phyloP scores from a whole-genome alignment of 352 stramenopile genomes.

The Globisporangium nagaii region DNA sequence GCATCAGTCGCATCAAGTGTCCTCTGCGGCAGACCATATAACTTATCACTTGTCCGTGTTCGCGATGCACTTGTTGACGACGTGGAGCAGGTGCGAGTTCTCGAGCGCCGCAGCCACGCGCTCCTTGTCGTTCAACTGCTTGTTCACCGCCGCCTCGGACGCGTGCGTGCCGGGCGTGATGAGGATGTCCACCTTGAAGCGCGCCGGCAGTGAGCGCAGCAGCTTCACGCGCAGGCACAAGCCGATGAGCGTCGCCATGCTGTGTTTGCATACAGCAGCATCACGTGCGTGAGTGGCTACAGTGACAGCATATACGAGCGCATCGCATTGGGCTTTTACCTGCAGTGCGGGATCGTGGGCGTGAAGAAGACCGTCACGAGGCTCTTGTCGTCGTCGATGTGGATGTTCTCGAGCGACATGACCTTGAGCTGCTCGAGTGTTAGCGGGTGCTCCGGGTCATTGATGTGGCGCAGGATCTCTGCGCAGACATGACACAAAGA shows the following conservation, averaged over 20 bases:
- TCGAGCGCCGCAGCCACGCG: conserved; percentile 94
- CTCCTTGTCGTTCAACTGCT: conserved; percentile 97
- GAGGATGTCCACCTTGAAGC: conserved; percentile 93
- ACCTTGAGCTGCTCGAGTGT: conserved; percentile 94
- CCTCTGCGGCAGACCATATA: too few species aligned
- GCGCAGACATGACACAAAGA: conserved; percentile 1
- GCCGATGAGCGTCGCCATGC: conserved; percentile 97
- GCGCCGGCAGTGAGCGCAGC: conserved; percentile 86
- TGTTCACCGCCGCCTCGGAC: conserved; percentile 95
- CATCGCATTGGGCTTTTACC: conserved; percentile 15
- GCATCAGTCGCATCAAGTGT: too few species aligned
- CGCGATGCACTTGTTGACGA: conserved; percentile 96
- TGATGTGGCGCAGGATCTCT: conserved; percentile 87
- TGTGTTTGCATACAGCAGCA: conserved; percentile 11
- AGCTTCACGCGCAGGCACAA: conserved; percentile 96
- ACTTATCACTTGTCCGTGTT: conserved; percentile 80
- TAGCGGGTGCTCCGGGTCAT: conserved; percentile 92
- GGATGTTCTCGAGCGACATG: conserved; percentile 87
- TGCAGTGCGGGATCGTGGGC: conserved; percentile 97
- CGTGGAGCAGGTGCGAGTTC: conserved; percentile 93
- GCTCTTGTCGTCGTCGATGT: conserved; percentile 80
- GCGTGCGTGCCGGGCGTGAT: conserved; percentile 94
- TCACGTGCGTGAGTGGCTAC: background rate
- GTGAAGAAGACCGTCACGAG: conserved; percentile 85
- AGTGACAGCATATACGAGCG: background rate